Evolutionary conservation across 768 basidiomycete genomes (phyloP), one percentile per base, ranked within the genome.

Genomic region (Boletus rufocinnamomeus): DNA sequence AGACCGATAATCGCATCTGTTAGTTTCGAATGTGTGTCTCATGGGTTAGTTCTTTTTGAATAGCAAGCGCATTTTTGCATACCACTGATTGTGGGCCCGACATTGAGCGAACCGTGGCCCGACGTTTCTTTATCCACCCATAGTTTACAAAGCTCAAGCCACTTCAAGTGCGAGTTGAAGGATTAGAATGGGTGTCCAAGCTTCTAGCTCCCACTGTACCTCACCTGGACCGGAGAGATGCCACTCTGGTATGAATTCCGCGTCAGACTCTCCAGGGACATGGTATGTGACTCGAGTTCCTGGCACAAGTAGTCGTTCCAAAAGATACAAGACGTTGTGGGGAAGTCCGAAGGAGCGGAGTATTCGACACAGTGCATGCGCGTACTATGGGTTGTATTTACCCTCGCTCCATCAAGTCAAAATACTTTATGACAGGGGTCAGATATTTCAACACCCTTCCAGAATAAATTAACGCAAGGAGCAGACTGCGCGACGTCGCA

Each of bases 181-280:
- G 52, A 23, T 64, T 50, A 46, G 51, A 54, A 48, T 58, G 21
- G 23, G 35, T 27, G 34, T 32, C 28, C n/a, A 52, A 3, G 47
- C 11, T 41, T 56, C 50, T 21, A 48, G 17, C 23, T 28, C 32
- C 2, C 13, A 3, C n/a, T n/a, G n/a, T 19, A 46, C 69, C 80
- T 66, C 64, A 88, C 89, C 77, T 89, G 89, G 17, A 70, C 59
- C 23, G 89, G 75, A 49, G 86, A 77, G 21, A 90, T 72, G 8
- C 89, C 89, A 66, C 80, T 83, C 64, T 89, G 85, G 59, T 89
- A 91, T 40, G 86, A 82, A 69, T 90, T 90, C 57, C 86, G 78
- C 17, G 89, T 88, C 46, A 92, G 73, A 56, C 83, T 88, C 38
- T 80, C 80, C 40, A 91, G 69, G 38, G 88, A 87, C 89, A 91